Evolutionary conservation across 805 yeast species (phyloP).

Genomic region (Kluyveromyces wickerhamii): DNA sequence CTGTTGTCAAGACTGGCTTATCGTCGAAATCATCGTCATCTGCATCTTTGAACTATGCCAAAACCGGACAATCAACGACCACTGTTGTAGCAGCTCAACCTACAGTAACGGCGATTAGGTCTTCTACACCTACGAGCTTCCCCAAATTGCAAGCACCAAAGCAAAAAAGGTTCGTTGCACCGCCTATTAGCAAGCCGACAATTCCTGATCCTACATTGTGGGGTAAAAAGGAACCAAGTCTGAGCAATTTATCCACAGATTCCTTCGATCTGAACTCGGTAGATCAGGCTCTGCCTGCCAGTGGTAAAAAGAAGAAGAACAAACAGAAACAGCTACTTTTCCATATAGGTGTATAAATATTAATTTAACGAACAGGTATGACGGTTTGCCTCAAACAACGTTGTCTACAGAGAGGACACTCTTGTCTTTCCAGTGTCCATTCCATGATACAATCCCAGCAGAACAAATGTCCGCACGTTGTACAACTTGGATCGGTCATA

Average conservation of each 20-base stretch:
- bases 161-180: slow-evolving; percentile 31
- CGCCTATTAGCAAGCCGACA: slow-evolving; percentile 46
- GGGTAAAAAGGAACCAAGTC: slow-evolving; percentile 16
- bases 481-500: slow-evolving; percentile 77
- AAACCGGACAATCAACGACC: not conserved
- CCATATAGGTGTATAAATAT: slow-evolving; percentile 38
- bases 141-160: slow-evolving; percentile 6
- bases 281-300: slow-evolving; percentile 14
- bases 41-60: slow-evolving; percentile 3
- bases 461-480: slow-evolving; percentile 86
- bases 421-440: slow-evolving; percentile 86
- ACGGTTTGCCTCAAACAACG: slow-evolving; percentile 16
- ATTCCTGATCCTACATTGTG: slow-evolving; percentile 33
- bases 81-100: slow-evolving; percentile 2
- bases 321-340: slow-evolving; percentile 49
- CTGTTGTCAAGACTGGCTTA: slow-evolving; percentile 1
- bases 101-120: slow-evolving; percentile 3
- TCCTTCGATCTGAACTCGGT: slow-evolving; percentile 14
- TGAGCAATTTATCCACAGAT: not conserved
- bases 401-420: slow-evolving; percentile 26
- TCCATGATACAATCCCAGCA: slow-evolving; percentile 90
- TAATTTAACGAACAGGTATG: slow-evolving; percentile 17
- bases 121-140: slow-evolving; percentile 1
- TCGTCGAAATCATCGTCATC: slow-evolving; percentile 4
- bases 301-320: slow-evolving; percentile 33